These are phyloP conservation scores for Trichoderma sp. DNA, from an alignment of 2,329 filamentous ascomycete species.

Conservation along the genomic window DNA sequence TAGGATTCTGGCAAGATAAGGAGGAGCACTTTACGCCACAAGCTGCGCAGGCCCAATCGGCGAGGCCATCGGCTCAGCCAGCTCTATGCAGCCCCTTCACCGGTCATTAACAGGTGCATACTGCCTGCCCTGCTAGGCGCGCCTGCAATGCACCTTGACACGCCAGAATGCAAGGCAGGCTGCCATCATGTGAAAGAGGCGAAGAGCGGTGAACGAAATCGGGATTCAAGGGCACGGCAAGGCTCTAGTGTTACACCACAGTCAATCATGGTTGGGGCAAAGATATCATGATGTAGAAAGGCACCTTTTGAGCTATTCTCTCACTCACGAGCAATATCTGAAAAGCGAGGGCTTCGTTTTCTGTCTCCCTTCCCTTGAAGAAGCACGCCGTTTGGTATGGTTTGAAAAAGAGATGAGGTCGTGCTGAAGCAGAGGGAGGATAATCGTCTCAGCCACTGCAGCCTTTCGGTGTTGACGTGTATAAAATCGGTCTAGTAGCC, in stretches of 20 bases:
- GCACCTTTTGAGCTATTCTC: background rate
- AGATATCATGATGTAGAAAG: background rate
- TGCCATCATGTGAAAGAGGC: background rate
- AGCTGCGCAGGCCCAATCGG: background rate
- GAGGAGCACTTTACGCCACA: background rate
- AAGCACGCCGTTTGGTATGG: background rate
- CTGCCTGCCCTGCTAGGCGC: background rate
- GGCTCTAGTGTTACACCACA: background rate
- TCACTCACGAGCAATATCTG: background rate
- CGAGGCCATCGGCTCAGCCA: background rate
- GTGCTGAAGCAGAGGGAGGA: background rate
- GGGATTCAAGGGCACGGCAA: background rate
- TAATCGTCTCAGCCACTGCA: background rate
- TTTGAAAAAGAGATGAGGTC: background rate
- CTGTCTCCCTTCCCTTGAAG: too few species aligned
- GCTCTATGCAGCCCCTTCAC: background rate
- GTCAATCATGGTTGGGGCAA: background rate
- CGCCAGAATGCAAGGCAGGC: background rate
- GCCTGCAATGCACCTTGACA: background rate
- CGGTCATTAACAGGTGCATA: background rate
- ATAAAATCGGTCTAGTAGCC: background rate
- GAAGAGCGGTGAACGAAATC: background rate
- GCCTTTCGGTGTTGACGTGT: background rate
- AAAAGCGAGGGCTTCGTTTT: background rate
- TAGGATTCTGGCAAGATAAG: background rate